A percentile compares a stretch with the other conserved stretches of the same genome.
Evolutionary conservation across 768 basidiomycete species (phyloP).

Genomic region (Candolleomyces aberdarensis): DNA sequence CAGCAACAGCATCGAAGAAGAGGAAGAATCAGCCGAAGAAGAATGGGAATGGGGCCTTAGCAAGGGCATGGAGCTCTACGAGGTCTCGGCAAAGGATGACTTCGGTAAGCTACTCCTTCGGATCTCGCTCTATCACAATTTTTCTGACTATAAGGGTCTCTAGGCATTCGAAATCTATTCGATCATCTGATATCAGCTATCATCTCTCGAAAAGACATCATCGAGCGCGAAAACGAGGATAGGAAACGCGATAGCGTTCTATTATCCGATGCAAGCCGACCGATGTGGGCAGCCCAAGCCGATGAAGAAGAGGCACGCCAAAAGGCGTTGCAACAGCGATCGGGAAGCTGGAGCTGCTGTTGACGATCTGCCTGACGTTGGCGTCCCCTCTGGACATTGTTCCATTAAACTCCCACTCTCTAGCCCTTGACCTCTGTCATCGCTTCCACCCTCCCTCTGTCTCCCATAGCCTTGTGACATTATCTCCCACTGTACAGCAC

Average conservation of each 20-base stretch:
- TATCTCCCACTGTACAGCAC: conserved; percentile 8
- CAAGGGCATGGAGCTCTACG: conserved; percentile 84
- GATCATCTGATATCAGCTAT: conserved; percentile 77
- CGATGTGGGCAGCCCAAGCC: conserved; percentile 76
- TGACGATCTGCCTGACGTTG: conserved; percentile 23
- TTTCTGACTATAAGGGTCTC: conserved; percentile 1
- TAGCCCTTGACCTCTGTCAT: conserved; percentile 11
- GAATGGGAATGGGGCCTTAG: conserved; percentile 73
- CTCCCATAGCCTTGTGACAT: conserved; percentile 9
- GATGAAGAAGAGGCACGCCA: conserved; percentile 74
- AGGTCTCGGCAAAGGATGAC: conserved; percentile 91
- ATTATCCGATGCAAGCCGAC: conserved; percentile 58
- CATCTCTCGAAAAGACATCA: conserved; percentile 71
- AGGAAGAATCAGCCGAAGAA: conserved; percentile 63
- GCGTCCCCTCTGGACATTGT: conserved; percentile 12
- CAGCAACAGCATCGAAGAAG: conserved; percentile 66
- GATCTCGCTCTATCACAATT: conserved; percentile 13
- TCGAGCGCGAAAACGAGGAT: conserved; percentile 78
- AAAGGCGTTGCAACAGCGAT: conserved; percentile 39
- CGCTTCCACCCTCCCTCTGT: conserved; percentile 1
- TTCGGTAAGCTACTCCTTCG: conserved; percentile 47
- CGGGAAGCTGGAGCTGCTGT: conserved; percentile 71
- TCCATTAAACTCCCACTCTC: conserved; percentile 16
- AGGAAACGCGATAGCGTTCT: conserved; percentile 84
- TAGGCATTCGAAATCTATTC: conserved; percentile 82